These are phyloP conservation scores for Ustulina deusta DNA, from an alignment of 2,329 filamentous ascomycete genomes.

Conservation along the genomic window DNA sequence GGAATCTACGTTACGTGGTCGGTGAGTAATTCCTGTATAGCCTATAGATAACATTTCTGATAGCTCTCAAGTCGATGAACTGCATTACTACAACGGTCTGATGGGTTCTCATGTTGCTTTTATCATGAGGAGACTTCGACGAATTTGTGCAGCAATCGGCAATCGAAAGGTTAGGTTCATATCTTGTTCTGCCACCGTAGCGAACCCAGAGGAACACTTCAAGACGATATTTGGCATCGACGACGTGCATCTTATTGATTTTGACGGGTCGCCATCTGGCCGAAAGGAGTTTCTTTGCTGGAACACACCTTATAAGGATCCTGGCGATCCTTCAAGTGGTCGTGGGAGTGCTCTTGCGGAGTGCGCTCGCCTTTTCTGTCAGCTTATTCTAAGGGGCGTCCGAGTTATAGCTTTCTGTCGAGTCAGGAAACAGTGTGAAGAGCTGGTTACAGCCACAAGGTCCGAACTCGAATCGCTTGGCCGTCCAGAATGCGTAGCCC, in stretches of 20 bases:
- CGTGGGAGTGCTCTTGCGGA: conserved; percentile 85
- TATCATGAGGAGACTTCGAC: conserved; percentile 88
- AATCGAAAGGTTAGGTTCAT: conserved; percentile 90
- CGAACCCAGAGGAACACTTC: conserved; percentile 93
- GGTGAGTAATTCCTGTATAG: conserved; percentile 55
- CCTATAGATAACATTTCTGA: conserved; percentile 15
- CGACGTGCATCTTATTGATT: conserved; percentile 83
- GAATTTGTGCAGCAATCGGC: conserved; percentile 90
- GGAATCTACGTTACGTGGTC: conserved; percentile 90
- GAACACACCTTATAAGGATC: conserved; percentile 96
- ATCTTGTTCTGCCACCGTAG: conserved; percentile 95
- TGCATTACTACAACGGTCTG: conserved; percentile 96
- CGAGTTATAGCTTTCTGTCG: conserved; percentile 93
- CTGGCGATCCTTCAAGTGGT: conserved; percentile 85
- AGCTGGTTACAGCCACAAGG: conserved; percentile 82
- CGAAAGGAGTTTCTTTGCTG: conserved; percentile 96
- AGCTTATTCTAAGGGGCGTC: conserved; percentile 87
- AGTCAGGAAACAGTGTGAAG: conserved; percentile 88
- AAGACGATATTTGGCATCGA: conserved; percentile 91
- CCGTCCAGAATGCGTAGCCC: conserved; percentile 76
- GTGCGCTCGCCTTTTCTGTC: conserved; percentile 90
- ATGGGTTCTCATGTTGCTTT: conserved; percentile 95
- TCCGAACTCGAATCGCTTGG: conserved; percentile 80
- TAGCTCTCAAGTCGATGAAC: conserved; percentile 73
- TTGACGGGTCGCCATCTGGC: conserved; percentile 91